phyloP scores from a whole-genome alignment of 495 filamentous ascomycete genomes.

The Glutinoglossum americanum region DNA sequence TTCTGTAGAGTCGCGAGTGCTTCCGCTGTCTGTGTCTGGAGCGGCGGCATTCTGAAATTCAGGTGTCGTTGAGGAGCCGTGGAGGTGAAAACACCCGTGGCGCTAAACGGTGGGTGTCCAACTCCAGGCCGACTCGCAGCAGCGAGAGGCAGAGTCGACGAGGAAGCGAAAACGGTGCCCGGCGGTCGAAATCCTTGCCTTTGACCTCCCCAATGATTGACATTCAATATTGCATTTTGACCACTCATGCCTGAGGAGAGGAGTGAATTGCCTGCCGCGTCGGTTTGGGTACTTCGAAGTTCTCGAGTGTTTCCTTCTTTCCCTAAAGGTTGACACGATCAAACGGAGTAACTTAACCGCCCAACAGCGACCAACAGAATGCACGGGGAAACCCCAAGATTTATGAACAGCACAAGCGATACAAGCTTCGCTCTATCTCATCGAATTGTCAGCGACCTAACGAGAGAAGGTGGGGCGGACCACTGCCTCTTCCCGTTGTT shows the following conservation, averaged over 20 bases:
- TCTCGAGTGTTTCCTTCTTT: not conserved
- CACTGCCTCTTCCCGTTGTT: conserved; percentile 1
- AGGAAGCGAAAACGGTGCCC: not conserved
- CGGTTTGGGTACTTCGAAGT: not conserved
- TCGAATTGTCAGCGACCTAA: not conserved
- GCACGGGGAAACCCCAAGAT: conserved; percentile 1
- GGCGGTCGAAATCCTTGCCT: not conserved
- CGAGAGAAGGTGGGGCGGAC: conserved; percentile 2
- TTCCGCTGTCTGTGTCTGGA: conserved; percentile 14
- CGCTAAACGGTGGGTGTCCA: conserved; percentile 1
- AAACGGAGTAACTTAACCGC: not conserved
- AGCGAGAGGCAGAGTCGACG: not conserved
- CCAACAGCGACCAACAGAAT: not conserved
- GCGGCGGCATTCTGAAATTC: conserved; percentile 10
- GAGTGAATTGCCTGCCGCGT: not conserved
- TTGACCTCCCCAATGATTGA: not conserved
- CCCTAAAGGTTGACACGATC: not conserved
- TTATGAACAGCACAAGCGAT: not conserved
- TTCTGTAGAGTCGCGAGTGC: conserved; percentile 23
- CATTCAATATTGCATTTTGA: not conserved
- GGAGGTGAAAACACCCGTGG: conserved; percentile 8
- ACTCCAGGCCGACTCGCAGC: not conserved
- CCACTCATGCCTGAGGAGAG: not conserved
- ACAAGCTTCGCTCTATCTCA: conserved; percentile 1
- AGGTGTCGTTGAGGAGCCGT: conserved; percentile 5